Evolutionary conservation across 805 yeast genomes (phyloP), one percentile per base, ranked within the genome.

Genomic region (Spathaspora boniae): DNA sequence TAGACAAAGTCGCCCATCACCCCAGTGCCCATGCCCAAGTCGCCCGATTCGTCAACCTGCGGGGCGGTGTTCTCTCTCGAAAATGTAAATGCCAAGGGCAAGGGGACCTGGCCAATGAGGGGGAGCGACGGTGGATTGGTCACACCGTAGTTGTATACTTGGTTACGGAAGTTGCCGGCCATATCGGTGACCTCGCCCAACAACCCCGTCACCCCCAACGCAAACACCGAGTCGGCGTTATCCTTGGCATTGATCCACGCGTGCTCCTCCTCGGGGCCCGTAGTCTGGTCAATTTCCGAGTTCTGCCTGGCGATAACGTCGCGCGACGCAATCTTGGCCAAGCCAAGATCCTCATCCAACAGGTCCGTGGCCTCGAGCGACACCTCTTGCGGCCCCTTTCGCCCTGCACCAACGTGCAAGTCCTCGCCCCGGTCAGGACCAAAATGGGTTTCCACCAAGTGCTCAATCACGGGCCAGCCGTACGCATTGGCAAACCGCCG

Each of bases 391-490:
- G 16, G 24, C 9, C 24, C 9, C 24, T n/a, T 26, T 9, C 29
- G 24, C 14, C 29, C 16, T 9, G n/a, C 29, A n/a, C 9, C 14
- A n/a, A n/a, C n/a, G n/a, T 8, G 18, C 21, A 25, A 15, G 16
- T 31, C 31, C 14, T 46, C 53, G 2, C 37, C 45, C 2, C 35
- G 42, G 6, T 40, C 46, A 7, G 29, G 40, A 1, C 34, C 51
- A 54, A 85, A 85, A 61, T 85, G 93, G 36, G 76, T 73, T 11
- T 74, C 66, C 1, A 83, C 85, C 45, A 89, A 50, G 56, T 91
- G 96, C 29, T 81, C 82, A n/a, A 91, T 70, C 0, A 87, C 95
- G 1, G 85, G 86, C 93, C 96, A 87, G 2, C 98, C 98, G 60
- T 82, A 89, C 0, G 96, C 93, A 60, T 91, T 91, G 5, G 94